These are phyloP conservation scores for Termitomyces sp. DNA, from an alignment of 768 basidiomycete genomes.

Conservation along the genomic window DNA sequence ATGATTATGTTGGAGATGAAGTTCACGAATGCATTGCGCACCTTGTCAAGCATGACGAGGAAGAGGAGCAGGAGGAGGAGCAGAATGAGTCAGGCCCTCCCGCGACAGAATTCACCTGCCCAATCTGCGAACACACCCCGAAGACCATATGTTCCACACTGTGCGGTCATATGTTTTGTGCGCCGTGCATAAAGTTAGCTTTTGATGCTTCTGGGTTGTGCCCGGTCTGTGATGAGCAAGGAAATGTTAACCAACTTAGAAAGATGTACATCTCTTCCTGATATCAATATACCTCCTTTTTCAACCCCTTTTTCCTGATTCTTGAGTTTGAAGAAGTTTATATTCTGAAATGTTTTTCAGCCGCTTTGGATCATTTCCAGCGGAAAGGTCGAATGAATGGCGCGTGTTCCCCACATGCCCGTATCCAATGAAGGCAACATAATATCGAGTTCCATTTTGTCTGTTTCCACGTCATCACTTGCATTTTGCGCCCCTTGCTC, in stretches of 20 bases:
- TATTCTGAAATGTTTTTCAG: too few relatives aligned
- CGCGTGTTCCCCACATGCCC: too few relatives aligned
- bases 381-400: too few relatives aligned
- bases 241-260: slow-evolving; percentile 4
- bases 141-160: slow-evolving; percentile 3
- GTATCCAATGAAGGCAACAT: too few relatives aligned
- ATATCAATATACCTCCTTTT: not conserved
- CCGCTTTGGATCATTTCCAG: too few relatives aligned
- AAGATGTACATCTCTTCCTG: slow-evolving; percentile 10
- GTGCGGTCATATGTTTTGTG: slow-evolving; percentile 11
- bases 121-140: slow-evolving; percentile 1
- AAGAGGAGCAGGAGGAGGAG: slow-evolving; percentile 1
- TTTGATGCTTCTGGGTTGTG: slow-evolving; percentile 6
- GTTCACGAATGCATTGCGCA: slow-evolving; percentile 1
- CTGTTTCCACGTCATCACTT: too few relatives aligned
- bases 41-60: not conserved
- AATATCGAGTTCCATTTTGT: too few relatives aligned
- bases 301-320: not conserved
- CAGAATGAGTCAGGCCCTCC: not conserved
- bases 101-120: slow-evolving; percentile 4
- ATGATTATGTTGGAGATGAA: not conserved
- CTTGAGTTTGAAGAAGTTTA: too few relatives aligned
- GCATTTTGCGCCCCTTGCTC: too few relatives aligned
- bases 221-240: slow-evolving; percentile 9
- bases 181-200: slow-evolving; percentile 7